Evolutionary conservation across 2,329 filamentous ascomycete species (phyloP).

Genomic region (Albophoma yamanashiensis): DNA sequence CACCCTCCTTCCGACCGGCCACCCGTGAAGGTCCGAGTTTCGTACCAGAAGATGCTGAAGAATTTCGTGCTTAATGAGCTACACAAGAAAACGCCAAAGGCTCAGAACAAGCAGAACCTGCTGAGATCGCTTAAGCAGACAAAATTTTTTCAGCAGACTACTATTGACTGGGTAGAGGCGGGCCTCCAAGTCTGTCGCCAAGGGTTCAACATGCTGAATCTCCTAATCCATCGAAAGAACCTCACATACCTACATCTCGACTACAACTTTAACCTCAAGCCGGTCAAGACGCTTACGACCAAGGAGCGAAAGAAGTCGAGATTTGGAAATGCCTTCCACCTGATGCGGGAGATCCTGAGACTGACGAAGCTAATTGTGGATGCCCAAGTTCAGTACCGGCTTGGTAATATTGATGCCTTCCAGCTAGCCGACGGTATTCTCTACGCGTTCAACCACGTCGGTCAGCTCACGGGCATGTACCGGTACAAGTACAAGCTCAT

Average conservation of each 20-base stretch:
- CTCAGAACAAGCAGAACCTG: slow-evolving; percentile 87
- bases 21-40: slow-evolving; percentile 94
- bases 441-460: slow-evolving; percentile 99
- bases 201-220: slow-evolving; percentile 98
- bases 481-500: slow-evolving; percentile 99
- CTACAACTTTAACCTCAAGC: slow-evolving; percentile 99
- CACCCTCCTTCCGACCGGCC: slow-evolving; percentile 78
- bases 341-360: slow-evolving; percentile 96
- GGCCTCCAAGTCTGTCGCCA: slow-evolving; percentile 96
- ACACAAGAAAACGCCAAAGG: slow-evolving; percentile 91
- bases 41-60: slow-evolving; percentile 96
- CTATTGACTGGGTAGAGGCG: slow-evolving; percentile 98
- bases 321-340: slow-evolving; percentile 96
- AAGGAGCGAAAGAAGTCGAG: slow-evolving; percentile 99
- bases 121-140: slow-evolving; percentile 85
- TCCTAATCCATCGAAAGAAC: slow-evolving; percentile 97
- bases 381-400: slow-evolving; percentile 91
- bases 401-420: slow-evolving; percentile 98
- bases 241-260: slow-evolving; percentile 96
- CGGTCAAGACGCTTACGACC: slow-evolving; percentile 94
- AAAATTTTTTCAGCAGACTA: slow-evolving; percentile 99
- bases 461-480: slow-evolving; percentile 98
- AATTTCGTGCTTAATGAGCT: slow-evolving; percentile 93
- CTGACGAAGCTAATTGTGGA: slow-evolving; percentile 97
- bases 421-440: slow-evolving; percentile 96